Percentiles rank a stretch among this genome's conserved stretches.
Evolutionary conservation across 768 basidiomycete species (phyloP).

Genomic region (Lentinula lateritia): DNA sequence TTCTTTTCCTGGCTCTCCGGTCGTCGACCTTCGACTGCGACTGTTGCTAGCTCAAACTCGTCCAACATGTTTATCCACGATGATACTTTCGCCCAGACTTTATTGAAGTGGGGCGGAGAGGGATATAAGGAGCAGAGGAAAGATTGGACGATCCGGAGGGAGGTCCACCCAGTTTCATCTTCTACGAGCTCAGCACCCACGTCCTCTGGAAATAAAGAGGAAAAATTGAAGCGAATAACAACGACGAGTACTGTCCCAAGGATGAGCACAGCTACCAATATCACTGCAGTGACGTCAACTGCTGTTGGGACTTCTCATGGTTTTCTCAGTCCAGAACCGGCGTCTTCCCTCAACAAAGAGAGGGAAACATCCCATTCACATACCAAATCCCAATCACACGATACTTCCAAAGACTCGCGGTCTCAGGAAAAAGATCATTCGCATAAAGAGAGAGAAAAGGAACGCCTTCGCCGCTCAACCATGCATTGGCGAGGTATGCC

Average conservation of each 20-base stretch:
- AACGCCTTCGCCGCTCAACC: constrained; percentile 10
- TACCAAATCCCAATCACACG: neutral
- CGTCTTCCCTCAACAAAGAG: neutral
- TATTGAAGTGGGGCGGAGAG: constrained; percentile 38
- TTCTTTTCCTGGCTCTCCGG: constrained; percentile 7
- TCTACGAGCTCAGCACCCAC: neutral
- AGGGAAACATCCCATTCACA: neutral
- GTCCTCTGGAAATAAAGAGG: neutral
- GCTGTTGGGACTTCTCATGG: neutral
- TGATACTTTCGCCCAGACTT: constrained; percentile 36
- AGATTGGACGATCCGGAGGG: constrained; percentile 58
- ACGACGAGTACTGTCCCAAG: neutral
- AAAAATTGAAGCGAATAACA: constrained; percentile 20
- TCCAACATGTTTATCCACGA: constrained; percentile 15
- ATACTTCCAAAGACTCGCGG: neutral
- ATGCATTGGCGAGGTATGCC: constrained; percentile 42
- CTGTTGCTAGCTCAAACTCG: constrained; percentile 14
- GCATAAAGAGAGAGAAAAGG: constrained; percentile 2
- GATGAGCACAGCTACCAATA: neutral
- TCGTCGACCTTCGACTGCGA: constrained; percentile 39
- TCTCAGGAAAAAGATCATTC: neutral
- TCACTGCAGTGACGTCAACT: neutral
- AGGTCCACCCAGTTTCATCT: constrained; percentile 33
- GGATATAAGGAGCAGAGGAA: constrained; percentile 36
- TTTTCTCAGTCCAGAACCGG: no score